These are phyloP conservation scores for Cercophora scortea DNA, from an alignment of 495 filamentous ascomycete genomes.

Conservation along the genomic window DNA sequence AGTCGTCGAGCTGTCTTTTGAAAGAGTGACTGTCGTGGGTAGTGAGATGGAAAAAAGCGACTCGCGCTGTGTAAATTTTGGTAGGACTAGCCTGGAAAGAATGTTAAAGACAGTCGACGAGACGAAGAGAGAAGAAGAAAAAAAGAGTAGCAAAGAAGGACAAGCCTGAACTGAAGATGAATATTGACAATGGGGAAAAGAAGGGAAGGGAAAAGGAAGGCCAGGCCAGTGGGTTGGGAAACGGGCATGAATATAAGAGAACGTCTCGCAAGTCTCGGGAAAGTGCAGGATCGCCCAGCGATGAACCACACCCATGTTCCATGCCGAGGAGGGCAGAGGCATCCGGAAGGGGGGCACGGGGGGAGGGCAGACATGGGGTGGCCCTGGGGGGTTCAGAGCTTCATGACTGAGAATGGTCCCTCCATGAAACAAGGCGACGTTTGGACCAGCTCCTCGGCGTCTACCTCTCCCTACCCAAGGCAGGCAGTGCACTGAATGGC, in stretches of 20 bases:
- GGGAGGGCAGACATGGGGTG: slow-evolving; percentile 11
- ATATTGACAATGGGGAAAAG: slow-evolving; percentile 18
- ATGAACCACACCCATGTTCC: slow-evolving; percentile 10
- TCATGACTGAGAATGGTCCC: neutral
- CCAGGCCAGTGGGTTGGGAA: slow-evolving; percentile 14
- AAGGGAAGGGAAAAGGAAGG: slow-evolving; percentile 18
- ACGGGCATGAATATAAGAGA: slow-evolving; percentile 22
- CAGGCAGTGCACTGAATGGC: too few species aligned
- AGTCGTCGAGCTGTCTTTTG: slow-evolving; percentile 8
- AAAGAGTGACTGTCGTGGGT: slow-evolving; percentile 19
- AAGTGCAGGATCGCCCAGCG: slow-evolving; percentile 22
- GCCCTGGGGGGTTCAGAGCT: slow-evolving; percentile 6
- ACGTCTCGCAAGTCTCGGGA: slow-evolving; percentile 6
- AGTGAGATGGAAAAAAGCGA: slow-evolving; percentile 29
- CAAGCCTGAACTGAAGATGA: slow-evolving; percentile 6
- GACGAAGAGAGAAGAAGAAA: slow-evolving; percentile 1
- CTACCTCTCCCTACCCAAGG: neutral
- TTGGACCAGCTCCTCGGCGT: slow-evolving; percentile 17
- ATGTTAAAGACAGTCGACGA: slow-evolving; percentile 9
- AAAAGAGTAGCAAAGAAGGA: slow-evolving; percentile 15
- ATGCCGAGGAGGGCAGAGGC: neutral
- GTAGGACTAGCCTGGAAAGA: slow-evolving; percentile 39
- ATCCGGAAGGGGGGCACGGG: slow-evolving; percentile 9
- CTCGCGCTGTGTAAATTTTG: slow-evolving; percentile 35
- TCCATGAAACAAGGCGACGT: slow-evolving; percentile 28